phyloP scores from a whole-genome alignment of 2,329 filamentous ascomycete species.

The Talaromyces sp. region DNA sequence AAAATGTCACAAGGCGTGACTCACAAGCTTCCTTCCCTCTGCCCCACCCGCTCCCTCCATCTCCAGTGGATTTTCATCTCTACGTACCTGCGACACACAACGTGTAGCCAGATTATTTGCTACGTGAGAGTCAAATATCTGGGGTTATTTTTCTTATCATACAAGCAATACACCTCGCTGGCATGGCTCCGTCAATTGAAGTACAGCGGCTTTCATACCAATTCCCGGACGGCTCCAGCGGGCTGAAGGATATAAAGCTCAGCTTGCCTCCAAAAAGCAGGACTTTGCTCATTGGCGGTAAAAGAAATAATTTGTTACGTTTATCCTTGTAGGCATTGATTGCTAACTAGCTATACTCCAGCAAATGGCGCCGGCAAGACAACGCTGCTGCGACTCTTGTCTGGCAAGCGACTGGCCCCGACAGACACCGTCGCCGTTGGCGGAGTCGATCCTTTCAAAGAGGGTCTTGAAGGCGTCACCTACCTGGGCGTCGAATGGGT shows the following conservation, averaged over 20 bases:
- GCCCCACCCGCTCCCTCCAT: neutral
- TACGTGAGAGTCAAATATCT: neutral
- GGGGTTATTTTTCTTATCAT: neutral
- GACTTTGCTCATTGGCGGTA: slow-evolving; percentile 83
- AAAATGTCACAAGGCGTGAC: neutral
- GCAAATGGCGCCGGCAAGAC: slow-evolving; percentile 97
- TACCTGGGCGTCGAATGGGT: slow-evolving; percentile 99
- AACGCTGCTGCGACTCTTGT: slow-evolving; percentile 86
- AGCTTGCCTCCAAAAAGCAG: slow-evolving; percentile 75
- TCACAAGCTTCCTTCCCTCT: neutral
- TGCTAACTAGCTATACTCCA: slow-evolving; percentile 24
- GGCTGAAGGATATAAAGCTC: slow-evolving; percentile 67
- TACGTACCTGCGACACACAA: neutral
- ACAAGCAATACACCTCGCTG: neutral
- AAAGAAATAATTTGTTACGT: slow-evolving; percentile 9
- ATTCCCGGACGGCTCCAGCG: slow-evolving; percentile 79
- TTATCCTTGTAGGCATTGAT: neutral
- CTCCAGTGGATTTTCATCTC: neutral
- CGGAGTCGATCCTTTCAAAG: slow-evolving; percentile 85
- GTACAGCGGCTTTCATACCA: slow-evolving; percentile 76
- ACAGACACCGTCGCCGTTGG: slow-evolving; percentile 66
- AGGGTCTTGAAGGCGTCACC: slow-evolving; percentile 85
- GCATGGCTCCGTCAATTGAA: slow-evolving; percentile 55
- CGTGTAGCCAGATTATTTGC: neutral
- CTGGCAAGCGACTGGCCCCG: slow-evolving; percentile 89